Base-by-base conservation (phyloP, 2,329 filamentous ascomycete genomes). In the Pseudocercospora ulei region DNA sequence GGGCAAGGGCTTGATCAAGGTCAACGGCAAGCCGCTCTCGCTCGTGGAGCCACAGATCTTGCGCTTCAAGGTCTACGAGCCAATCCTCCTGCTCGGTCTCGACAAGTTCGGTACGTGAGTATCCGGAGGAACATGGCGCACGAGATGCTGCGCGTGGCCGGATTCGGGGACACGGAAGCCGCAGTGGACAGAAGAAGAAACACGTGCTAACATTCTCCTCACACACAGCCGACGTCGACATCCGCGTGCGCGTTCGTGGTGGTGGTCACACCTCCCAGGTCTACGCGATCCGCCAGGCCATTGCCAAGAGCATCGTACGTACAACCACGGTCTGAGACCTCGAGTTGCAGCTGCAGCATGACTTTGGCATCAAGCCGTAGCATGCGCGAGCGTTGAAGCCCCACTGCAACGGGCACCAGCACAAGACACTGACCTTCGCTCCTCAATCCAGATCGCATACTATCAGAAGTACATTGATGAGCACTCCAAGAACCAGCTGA, bases 381-480 rank as follows among this genome's bases (percentile, higher is more conserved):
- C 30, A 33, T 33, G 30, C 30, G 30, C 30, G 30, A 33, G 30
- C 30, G 30, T 33, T 33, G 23, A 35, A 19, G 35, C 18, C 25
- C 39, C 13, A 35, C 20, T 22, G 22, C 38, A 35, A 28, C 31
- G 23, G 22, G 23, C 22, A 28, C 23, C 16, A 9, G 7, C 7
- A 18, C 23, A 16, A 17, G 16, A 16, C 29, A 39, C 38, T 39
- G 35, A 35, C 19, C 35, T 24, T 26, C n/a, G 8, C 4, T 7
- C n/a, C 24, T 26, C 24, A 14, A 31, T 9, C n/a, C 54, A 64
- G 61, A 63, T 93, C 64, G 82, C 86, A 70, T 95, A 95, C 82
- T 96, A 95, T 82, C 88, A 95, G 75, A 95, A 98, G 78, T 98
- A 80, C 74, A 85, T 96, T 71, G 90, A 98, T 66, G 90, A 98